Conservation (phyloP, 148 eudicot species). For the Fagopyrum tataricum region DNA sequence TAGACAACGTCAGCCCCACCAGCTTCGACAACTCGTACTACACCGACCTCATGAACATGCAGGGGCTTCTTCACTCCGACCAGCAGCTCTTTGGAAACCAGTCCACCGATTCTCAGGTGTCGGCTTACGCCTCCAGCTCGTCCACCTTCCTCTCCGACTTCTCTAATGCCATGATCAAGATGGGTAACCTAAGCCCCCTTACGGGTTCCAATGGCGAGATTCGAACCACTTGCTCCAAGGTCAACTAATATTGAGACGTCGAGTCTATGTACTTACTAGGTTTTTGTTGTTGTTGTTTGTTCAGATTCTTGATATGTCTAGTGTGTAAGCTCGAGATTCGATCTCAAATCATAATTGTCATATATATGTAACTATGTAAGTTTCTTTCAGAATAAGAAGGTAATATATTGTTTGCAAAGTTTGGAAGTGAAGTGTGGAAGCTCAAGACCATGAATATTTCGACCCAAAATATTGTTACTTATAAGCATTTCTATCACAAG, state of each 20-base stretch:
- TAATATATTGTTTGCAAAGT: neutral
- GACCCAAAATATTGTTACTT: too few species aligned
- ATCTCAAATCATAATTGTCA: neutral
- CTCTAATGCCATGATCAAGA: constrained; percentile 43
- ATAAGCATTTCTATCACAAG: too few species aligned
- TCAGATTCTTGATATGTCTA: neutral
- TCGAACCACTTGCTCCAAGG: constrained; percentile 47
- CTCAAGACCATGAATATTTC: too few species aligned
- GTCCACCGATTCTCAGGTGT: constrained; percentile 39
- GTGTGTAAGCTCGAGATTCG: neutral
- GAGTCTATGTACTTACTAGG: too few species aligned
- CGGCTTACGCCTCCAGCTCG: constrained; percentile 24
- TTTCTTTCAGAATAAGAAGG: too few species aligned
- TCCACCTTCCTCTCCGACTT: constrained; percentile 39
- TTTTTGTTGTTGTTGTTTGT: neutral
- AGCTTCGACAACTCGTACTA: constrained; percentile 50
- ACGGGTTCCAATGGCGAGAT: constrained; percentile 55
- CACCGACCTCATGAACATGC: constrained; percentile 40
- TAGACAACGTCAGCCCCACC: constrained; percentile 35
- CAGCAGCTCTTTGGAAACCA: constrained; percentile 62
- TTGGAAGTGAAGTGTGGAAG: too few species aligned
- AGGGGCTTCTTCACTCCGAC: constrained; percentile 72
- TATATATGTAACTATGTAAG: neutral
- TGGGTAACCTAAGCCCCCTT: constrained; percentile 59
- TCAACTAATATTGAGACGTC: constrained; percentile 18